Percentiles rank a stretch among this genome's conserved stretches.
Conservation (phyloP, 2,329 filamentous ascomycete genomes). For the Aureobasidium leucospermi region DNA sequence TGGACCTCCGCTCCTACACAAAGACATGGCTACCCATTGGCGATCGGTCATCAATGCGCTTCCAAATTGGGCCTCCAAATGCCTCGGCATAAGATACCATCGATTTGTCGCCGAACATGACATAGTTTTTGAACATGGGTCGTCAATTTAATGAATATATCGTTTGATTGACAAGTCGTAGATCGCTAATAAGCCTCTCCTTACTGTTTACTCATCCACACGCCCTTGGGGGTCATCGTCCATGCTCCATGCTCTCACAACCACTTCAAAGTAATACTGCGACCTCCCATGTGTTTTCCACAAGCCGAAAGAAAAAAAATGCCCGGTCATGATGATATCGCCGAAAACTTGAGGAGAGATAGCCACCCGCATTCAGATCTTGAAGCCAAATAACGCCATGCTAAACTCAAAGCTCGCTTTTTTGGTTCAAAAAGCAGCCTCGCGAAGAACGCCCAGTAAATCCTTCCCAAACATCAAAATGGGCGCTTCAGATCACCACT, state of each 20-base stretch:
- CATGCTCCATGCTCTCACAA: background rate
- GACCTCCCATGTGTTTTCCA: background rate
- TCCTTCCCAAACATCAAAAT: conserved; percentile 7
- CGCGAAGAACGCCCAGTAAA: conserved; percentile 1
- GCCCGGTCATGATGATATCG: background rate
- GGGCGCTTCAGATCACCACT: conserved; percentile 1
- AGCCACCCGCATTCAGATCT: background rate
- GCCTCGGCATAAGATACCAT: no score
- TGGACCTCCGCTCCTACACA: no score
- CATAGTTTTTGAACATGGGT: background rate
- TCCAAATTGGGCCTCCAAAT: no score
- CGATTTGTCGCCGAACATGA: background rate
- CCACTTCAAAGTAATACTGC: background rate
- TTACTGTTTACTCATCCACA: background rate
- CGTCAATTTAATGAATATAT: background rate
- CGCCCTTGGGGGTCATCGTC: background rate
- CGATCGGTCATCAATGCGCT: no score
- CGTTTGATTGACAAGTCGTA: background rate
- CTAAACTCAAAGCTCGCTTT: conserved; percentile 13
- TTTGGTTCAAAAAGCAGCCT: conserved; percentile 1
- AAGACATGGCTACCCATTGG: no score
- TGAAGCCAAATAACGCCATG: conserved; percentile 12
- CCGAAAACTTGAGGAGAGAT: conserved; percentile 8
- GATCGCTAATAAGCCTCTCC: background rate
- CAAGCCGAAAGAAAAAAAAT: conserved; percentile 8